phyloP scores from a whole-genome alignment of 805 yeast genomes.

The Torulaspora indica region DNA sequence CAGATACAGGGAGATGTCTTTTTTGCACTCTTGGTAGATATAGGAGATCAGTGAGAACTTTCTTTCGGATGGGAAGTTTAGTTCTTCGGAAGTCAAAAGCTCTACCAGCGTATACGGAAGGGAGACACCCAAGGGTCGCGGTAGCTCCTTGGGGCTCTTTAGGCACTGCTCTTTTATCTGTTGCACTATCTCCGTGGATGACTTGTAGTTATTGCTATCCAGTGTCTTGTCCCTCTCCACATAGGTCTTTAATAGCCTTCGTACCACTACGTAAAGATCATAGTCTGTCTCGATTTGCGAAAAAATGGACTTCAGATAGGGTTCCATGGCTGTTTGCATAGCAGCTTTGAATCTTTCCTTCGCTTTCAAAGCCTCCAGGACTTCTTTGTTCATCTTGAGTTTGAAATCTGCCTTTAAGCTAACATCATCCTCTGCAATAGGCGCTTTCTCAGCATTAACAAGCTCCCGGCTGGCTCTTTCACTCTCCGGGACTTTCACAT shows the following conservation, averaged over 20 bases:
- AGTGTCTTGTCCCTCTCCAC: conserved; percentile 12
- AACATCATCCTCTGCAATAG: not conserved
- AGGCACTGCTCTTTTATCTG: conserved; percentile 15
- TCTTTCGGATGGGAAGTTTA: conserved; percentile 24
- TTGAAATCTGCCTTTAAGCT: not conserved
- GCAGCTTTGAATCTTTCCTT: conserved; percentile 24
- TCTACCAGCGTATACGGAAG: conserved; percentile 26
- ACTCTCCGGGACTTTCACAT: conserved; percentile 2
- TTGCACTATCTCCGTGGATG: conserved; percentile 17
- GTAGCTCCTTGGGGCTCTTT: conserved; percentile 14
- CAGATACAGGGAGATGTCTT: conserved; percentile 29
- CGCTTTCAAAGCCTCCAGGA: conserved; percentile 17
- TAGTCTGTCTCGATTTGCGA: conserved; percentile 23
- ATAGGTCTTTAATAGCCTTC: conserved; percentile 14
- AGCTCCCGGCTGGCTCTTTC: conserved; percentile 4
- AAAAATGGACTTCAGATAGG: conserved; percentile 16
- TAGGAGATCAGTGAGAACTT: conserved; percentile 25
- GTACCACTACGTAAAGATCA: conserved; percentile 21
- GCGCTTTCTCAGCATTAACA: not conserved
- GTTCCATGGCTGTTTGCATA: conserved; percentile 23
- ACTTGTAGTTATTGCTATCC: conserved; percentile 11
- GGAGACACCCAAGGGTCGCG: conserved; percentile 29
- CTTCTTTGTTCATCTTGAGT: conserved; percentile 10
- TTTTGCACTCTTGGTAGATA: conserved; percentile 31
- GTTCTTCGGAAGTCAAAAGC: conserved; percentile 17